Evolutionary conservation across 2,329 filamentous ascomycete genomes (phyloP).

Genomic region (Cercospora janseana): DNA sequence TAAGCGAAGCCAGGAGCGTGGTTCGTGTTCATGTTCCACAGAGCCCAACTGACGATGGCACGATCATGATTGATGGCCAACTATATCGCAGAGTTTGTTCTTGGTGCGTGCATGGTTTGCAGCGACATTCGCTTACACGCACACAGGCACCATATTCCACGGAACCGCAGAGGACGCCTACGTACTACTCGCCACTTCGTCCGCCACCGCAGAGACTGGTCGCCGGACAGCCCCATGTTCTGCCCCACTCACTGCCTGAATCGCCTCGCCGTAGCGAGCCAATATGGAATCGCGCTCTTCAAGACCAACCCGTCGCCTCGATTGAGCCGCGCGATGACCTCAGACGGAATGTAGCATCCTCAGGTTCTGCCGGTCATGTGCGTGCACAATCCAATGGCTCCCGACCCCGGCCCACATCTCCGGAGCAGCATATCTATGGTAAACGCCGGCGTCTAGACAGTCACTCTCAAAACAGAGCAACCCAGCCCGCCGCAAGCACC

Average conservation of each 20-base stretch:
- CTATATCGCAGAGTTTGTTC: conserved; percentile 17
- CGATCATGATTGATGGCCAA: conserved; percentile 20
- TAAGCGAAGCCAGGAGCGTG: conserved; percentile 16
- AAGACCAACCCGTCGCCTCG: conserved; percentile 27
- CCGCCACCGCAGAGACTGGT: conserved; percentile 1
- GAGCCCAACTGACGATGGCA: conserved; percentile 11
- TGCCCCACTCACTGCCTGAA: background rate
- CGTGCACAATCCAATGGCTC: conserved; percentile 5
- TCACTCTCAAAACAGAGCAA: too few relatives aligned
- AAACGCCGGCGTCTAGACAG: conserved; percentile 18
- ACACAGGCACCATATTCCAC: conserved; percentile 9
- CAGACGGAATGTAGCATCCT: conserved; percentile 19
- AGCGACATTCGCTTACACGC: background rate
- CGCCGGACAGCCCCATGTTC: conserved; percentile 3
- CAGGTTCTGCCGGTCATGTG: conserved; percentile 8
- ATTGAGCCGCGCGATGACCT: conserved; percentile 28
- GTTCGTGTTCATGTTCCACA: conserved; percentile 23
- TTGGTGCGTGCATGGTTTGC: background rate
- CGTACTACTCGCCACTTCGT: conserved; percentile 7
- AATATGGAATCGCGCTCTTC: conserved; percentile 7
- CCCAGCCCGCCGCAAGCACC: conserved; percentile 5
- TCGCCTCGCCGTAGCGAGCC: conserved; percentile 5
- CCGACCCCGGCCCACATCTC: conserved; percentile 18
- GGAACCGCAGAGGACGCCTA: conserved; percentile 9
- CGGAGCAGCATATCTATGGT: conserved; percentile 9